Conservation (phyloP, 2,329 filamentous ascomycete genomes). For the Parasarocladium wereldwijsianum region DNA sequence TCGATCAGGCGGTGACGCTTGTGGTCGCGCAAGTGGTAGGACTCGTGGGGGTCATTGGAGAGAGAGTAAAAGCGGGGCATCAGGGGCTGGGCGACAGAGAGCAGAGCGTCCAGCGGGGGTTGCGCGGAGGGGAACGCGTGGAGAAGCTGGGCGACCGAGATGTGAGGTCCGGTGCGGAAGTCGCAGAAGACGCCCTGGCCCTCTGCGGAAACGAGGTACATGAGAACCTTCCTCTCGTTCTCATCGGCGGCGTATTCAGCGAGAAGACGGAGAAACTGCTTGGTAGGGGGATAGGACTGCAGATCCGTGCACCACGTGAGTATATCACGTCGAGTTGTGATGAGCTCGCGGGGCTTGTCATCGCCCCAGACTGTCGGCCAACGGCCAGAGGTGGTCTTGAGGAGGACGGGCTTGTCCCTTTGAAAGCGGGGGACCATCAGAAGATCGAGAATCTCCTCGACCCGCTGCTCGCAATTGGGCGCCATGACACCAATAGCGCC, state of each 20-base stretch:
- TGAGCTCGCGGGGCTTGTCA: conserved; percentile 68
- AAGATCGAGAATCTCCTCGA: conserved; percentile 73
- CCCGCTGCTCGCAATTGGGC: conserved; percentile 61
- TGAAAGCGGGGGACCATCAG: conserved; percentile 69
- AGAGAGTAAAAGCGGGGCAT: conserved; percentile 99
- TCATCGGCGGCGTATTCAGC: conserved; percentile 70
- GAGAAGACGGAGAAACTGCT: conserved; percentile 69
- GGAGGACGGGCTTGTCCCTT: conserved; percentile 66
- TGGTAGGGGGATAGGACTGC: conserved; percentile 83
- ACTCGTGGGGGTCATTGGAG: conserved; percentile 84
- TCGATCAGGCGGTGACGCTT: conserved; percentile 72
- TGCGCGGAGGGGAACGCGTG: conserved; percentile 84
- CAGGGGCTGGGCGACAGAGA: conserved; percentile 68
- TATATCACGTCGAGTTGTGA: conserved; percentile 82
- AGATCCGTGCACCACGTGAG: conserved; percentile 92
- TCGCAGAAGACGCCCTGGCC: conserved; percentile 91
- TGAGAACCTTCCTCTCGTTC: conserved; percentile 78
- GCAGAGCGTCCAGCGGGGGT: conserved; percentile 69
- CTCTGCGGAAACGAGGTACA: conserved; percentile 75
- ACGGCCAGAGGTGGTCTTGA: conserved; percentile 67
- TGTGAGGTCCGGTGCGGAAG: conserved; percentile 74
- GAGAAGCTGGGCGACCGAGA: conserved; percentile 75
- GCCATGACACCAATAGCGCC: conserved; percentile 90
- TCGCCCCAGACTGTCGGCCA: conserved; percentile 99
- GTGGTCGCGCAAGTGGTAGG: conserved; percentile 50